A percentile compares a stretch with the other conserved stretches of the same genome.
These are phyloP conservation scores for Podospora fimiseda DNA, from an alignment of 495 filamentous ascomycete genomes.

Conservation along the genomic window DNA sequence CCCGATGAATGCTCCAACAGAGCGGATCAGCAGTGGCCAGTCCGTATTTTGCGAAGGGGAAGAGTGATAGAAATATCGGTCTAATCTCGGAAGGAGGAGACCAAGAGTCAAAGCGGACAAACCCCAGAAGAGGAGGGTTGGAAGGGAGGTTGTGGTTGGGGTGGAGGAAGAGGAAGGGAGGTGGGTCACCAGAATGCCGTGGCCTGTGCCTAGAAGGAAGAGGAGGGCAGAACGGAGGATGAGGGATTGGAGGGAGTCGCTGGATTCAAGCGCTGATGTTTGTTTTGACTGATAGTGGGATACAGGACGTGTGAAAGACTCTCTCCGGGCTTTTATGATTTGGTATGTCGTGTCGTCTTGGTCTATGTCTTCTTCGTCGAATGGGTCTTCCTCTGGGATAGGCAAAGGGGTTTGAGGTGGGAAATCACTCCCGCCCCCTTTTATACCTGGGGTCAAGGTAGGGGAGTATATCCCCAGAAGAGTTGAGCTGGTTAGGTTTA, in stretches of 20 bases:
- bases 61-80: constrained; percentile 33
- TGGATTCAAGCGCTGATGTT: not conserved
- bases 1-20: constrained; percentile 89
- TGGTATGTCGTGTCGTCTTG: not conserved
- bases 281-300: no score
- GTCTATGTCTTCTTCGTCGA: constrained; percentile 45
- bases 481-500: constrained; percentile 85
- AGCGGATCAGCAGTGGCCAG: constrained; percentile 77
- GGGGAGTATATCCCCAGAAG: constrained; percentile 86
- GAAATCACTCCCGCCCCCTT: constrained; percentile 50
- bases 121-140: constrained; percentile 77
- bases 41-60: constrained; percentile 41
- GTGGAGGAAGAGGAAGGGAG: constrained; percentile 33
- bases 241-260: constrained; percentile 22
- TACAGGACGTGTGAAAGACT: not conserved
- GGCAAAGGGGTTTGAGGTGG: constrained; percentile 36
- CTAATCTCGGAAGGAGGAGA: constrained; percentile 76
- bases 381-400: not conserved
- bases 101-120: constrained; percentile 69
- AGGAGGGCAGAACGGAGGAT: constrained; percentile 55
- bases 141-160: constrained; percentile 32
- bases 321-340: not conserved
- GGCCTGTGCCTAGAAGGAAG: constrained; percentile 75
- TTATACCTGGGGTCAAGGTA: constrained; percentile 7
- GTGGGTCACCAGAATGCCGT: constrained; percentile 80